Evolutionary conservation across 2,329 filamentous ascomycete genomes (phyloP).

Genomic region (Stagonosporopsis vannaccii): DNA sequence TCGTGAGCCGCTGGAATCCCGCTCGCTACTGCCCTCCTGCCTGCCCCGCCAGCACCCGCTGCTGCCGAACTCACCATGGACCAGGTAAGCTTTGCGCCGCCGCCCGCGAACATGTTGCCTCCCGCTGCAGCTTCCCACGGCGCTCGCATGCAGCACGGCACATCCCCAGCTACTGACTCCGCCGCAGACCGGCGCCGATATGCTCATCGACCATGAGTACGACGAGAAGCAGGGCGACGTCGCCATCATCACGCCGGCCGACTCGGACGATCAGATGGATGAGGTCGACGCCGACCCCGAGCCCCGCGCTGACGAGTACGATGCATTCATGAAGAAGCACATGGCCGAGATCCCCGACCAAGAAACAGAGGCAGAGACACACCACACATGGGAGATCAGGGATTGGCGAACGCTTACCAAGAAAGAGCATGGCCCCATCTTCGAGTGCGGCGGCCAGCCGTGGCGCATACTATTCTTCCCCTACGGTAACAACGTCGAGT

Average conservation of each 20-base stretch:
- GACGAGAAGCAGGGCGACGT: conserved; percentile 69
- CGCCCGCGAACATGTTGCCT: conserved; percentile 12
- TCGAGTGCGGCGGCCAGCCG: conserved; percentile 84
- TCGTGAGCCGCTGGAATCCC: background rate
- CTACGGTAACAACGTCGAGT: conserved; percentile 91
- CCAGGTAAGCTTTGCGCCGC: conserved; percentile 47
- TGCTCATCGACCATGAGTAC: conserved; percentile 68
- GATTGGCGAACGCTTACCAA: conserved; percentile 79
- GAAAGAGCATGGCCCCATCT: conserved; percentile 87
- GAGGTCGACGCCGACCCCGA: conserved; percentile 62
- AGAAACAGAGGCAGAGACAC: conserved; percentile 76
- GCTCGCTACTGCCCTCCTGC: conserved; percentile 17
- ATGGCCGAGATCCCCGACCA: conserved; percentile 81
- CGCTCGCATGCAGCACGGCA: conserved; percentile 1
- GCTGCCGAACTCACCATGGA: conserved; percentile 41
- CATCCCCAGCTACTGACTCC: conserved; percentile 6
- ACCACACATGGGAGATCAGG: conserved; percentile 86
- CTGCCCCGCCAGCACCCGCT: conserved; percentile 25
- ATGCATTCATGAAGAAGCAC: conserved; percentile 83
- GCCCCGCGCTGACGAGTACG: conserved; percentile 68
- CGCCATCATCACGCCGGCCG: conserved; percentile 67
- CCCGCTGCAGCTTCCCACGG: background rate
- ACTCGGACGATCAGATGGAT: conserved; percentile 63
- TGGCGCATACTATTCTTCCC: conserved; percentile 98
- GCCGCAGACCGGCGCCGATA: conserved; percentile 65